Evolutionary conservation across 257 asterid genomes (phyloP).

Genomic region (Solanum commersonii): DNA sequence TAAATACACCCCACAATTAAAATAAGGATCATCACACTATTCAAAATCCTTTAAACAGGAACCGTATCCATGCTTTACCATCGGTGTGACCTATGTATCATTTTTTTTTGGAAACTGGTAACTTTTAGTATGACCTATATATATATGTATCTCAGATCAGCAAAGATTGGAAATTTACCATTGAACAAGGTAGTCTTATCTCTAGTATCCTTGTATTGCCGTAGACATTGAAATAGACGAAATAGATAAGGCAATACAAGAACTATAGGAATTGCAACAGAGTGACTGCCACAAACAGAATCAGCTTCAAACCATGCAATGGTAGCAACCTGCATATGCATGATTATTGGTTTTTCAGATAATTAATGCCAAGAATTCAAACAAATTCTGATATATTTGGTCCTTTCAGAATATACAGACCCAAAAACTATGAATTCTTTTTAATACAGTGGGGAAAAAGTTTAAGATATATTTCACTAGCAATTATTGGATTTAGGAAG

Average conservation of each 20-base stretch:
- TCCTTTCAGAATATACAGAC: not conserved
- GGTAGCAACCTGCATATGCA: conserved; percentile 77
- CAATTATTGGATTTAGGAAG: not conserved
- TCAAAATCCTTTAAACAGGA: not conserved
- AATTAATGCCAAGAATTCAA: conserved; percentile 6
- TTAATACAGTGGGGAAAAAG: not conserved
- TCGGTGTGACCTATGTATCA: not conserved
- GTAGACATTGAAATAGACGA: conserved; percentile 91
- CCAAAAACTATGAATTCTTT: not conserved
- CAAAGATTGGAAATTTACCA: conserved; percentile 32
- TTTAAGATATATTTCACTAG: not conserved
- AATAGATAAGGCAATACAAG: conserved; percentile 88
- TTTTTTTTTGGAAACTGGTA: no score
- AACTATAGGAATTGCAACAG: conserved; percentile 82
- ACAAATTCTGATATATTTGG: not conserved
- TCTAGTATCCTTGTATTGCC: conserved; percentile 83
- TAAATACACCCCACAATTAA: not conserved
- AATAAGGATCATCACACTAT: not conserved
- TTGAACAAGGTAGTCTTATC: conserved; percentile 71
- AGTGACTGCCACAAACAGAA: conserved; percentile 96
- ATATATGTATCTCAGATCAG: not conserved
- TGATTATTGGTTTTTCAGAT: conserved; percentile 6
- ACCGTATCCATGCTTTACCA: not conserved
- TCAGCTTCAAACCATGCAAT: conserved; percentile 99
- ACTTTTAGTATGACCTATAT: no score